Percentiles rank a stretch among this genome's conserved stretches.
Evolutionary conservation across 495 filamentous ascomycete species (phyloP).

Genomic region (Viridothelium virens): DNA sequence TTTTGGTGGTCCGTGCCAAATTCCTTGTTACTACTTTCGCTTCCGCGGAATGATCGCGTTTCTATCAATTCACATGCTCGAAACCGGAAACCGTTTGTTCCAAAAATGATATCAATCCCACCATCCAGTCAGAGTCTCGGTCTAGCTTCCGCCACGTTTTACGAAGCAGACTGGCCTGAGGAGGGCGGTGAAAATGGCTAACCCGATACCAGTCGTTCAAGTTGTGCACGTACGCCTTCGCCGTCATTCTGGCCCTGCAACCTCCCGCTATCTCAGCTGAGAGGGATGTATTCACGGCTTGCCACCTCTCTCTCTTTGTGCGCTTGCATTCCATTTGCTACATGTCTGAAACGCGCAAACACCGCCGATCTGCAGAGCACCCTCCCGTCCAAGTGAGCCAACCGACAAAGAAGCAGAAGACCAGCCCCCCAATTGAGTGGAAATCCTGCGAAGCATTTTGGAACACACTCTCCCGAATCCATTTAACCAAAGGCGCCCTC

Average conservation of each 20-base stretch:
- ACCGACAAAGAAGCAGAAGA: background rate
- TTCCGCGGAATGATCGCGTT: too few relatives aligned
- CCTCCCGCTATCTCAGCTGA: background rate
- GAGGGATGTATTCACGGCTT: background rate
- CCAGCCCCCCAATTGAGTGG: background rate
- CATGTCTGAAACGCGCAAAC: background rate
- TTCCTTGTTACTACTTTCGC: too few relatives aligned
- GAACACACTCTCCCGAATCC: conserved; percentile 16
- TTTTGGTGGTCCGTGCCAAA: too few relatives aligned
- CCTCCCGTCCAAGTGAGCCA: background rate
- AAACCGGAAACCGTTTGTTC: too few relatives aligned
- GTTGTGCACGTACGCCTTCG: too few relatives aligned
- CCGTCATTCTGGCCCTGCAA: background rate
- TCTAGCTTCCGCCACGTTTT: too few relatives aligned
- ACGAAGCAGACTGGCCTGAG: too few relatives aligned
- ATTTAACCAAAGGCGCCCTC: conserved; percentile 10
- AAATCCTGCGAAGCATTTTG: background rate
- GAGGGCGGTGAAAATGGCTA: too few relatives aligned
- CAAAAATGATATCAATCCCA: too few relatives aligned
- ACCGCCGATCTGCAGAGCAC: background rate
- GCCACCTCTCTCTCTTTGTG: background rate
- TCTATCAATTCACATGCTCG: too few relatives aligned
- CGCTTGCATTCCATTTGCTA: background rate
- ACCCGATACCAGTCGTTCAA: too few relatives aligned
- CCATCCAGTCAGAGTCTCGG: too few relatives aligned